phyloP scores from a whole-genome alignment of 441 rosid genomes.

The Pelargonium exstipulatum region DNA sequence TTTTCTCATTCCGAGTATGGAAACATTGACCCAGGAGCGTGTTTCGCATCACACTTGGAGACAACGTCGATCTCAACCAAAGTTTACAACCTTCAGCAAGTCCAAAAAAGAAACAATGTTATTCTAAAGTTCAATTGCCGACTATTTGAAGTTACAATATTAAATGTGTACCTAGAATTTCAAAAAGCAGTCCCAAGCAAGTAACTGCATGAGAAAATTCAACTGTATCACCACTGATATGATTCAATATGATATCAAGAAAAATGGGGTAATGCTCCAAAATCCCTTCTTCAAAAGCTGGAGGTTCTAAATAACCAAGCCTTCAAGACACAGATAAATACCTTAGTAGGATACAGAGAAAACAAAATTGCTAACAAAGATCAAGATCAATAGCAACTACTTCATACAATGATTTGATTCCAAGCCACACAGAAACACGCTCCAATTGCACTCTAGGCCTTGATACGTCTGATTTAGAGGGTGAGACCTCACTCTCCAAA shows the following conservation, averaged over 20 bases:
- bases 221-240: constrained; percentile 77
- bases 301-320: constrained; percentile 94
- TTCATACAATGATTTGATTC: constrained; percentile 91
- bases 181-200: constrained; percentile 89
- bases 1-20: constrained; percentile 88
- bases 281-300: constrained; percentile 95
- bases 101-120: constrained; percentile 16
- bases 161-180: constrained; percentile 69
- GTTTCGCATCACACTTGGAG: constrained; percentile 98
- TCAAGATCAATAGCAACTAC: constrained; percentile 29
- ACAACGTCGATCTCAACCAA: constrained; percentile 93
- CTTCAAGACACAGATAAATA: constrained; percentile 42
- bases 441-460: constrained; percentile 76
- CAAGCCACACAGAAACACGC: constrained; percentile 82
- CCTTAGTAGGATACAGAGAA: constrained; percentile 29
- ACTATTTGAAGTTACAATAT: neutral
- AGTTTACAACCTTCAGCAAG: constrained; percentile 81
- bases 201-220: constrained; percentile 88
- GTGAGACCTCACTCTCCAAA: constrained; percentile 77
- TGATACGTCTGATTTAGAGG: constrained; percentile 49
- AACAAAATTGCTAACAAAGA: constrained; percentile 15
- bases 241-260: constrained; percentile 89
- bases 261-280: constrained; percentile 92
- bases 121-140: constrained; percentile 12
- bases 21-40: constrained; percentile 98